Conservation (phyloP, 192 early-diverging fungal species). For the Backusella australiensis region DNA sequence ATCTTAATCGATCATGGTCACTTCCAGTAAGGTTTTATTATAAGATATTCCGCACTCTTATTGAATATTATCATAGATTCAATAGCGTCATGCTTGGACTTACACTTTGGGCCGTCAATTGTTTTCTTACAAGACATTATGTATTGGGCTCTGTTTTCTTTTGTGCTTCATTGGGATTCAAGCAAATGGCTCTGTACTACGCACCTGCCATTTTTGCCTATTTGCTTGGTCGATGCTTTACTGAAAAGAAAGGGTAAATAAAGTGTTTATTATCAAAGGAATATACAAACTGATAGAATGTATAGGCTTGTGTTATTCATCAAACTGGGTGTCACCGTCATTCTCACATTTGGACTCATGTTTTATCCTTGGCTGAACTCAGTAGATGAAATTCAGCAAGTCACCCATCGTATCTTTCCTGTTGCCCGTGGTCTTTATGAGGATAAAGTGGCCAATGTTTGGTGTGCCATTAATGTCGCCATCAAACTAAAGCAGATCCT, state of each 20-base stretch:
- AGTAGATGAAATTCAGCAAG: slow-evolving; percentile 65
- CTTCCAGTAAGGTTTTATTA: slow-evolving; percentile 65
- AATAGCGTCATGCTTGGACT: slow-evolving; percentile 97
- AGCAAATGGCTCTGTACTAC: slow-evolving; percentile 97
- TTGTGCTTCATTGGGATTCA: slow-evolving; percentile 83
- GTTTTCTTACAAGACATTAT: slow-evolving; percentile 60
- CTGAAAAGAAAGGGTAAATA: slow-evolving; percentile 30
- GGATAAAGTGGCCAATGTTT: slow-evolving; percentile 98
- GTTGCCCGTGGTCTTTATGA: slow-evolving; percentile 93
- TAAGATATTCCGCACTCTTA: too few species aligned
- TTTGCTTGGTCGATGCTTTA: slow-evolving; percentile 76
- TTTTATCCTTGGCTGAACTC: slow-evolving; percentile 71
- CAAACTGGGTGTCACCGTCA: slow-evolving; percentile 71
- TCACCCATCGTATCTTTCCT: slow-evolving; percentile 85
- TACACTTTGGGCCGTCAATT: slow-evolving; percentile 70
- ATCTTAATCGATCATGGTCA: slow-evolving; percentile 96
- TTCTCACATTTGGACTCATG: slow-evolving; percentile 63
- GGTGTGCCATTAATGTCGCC: slow-evolving; percentile 88
- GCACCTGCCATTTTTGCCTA: slow-evolving; percentile 89
- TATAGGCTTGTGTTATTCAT: slow-evolving; percentile 54
- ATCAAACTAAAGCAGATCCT: slow-evolving; percentile 80
- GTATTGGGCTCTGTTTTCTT: slow-evolving; percentile 78
- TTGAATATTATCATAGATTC: slow-evolving; percentile 53
- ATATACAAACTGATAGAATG: background rate
- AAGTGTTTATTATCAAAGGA: background rate